Evolutionary conservation across 1,139 yeast genomes (phyloP), one percentile per base, ranked within the genome.

Genomic region (Candida sp.): DNA sequence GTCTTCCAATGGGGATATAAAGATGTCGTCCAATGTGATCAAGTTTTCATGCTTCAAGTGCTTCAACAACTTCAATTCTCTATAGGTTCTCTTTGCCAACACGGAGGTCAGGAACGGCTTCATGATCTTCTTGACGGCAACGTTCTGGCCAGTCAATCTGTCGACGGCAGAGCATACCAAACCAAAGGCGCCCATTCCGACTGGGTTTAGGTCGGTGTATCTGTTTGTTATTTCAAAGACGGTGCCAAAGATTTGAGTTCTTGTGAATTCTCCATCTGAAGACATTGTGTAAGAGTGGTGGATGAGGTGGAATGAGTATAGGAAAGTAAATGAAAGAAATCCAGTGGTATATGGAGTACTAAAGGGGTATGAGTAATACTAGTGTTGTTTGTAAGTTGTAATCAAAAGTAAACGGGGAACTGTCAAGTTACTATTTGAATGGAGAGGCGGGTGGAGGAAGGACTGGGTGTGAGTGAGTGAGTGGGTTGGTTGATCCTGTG

Each of bases 141-240:
- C 99, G 61, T 89, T 90, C 69, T 93, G 98, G 48, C 85, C 88
- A 0, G 98, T 91, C 55, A 92, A 80, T 63, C 88, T 90, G 71
- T 94, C 99, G 51, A 88, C 84, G 1, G 99, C 99, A 5, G 98
- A 91, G 70, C 99, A 94, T 44, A 94, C 99, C 38, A 94, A 82
- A 6, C 99, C 99, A 66, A 94, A 94, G 8, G 99, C 99, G 34
- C 99, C 99, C 99, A 94, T 94, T 1, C 99, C 99, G 47, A 94
- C 98, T 3, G 99, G 99, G 63, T 92, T 94, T 56, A 94, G 80
- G 65, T 94, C 97, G 23, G 92, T 84, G 72, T 94, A 94, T 58
- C 97, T 75, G 63, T 84, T 88, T 48, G 99, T 94, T 61, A 94
- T 92, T 72, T 94, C 99, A 68, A 94, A 92, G 45, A 90, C 92